These are phyloP conservation scores for Fagus sylvatica DNA, from an alignment of 306 rosid species.

Conservation along the genomic window DNA sequence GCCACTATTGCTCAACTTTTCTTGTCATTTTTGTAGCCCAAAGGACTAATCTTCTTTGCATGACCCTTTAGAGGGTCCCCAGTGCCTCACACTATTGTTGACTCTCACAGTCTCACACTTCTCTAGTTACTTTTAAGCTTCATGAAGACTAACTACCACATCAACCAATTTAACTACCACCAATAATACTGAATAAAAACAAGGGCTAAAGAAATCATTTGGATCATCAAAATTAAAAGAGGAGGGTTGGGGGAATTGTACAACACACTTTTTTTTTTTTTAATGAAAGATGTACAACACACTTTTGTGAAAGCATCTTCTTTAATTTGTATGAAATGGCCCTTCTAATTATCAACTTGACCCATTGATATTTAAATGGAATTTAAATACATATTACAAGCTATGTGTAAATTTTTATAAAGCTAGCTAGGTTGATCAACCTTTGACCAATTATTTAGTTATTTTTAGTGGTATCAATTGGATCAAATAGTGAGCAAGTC, in stretches of 20 bases:
- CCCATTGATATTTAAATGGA: background rate
- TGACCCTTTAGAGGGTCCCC: slow-evolving; percentile 29
- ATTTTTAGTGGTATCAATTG: no score
- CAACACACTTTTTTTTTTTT: no score
- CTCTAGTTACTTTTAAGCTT: slow-evolving; percentile 8
- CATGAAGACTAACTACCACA: slow-evolving; percentile 24
- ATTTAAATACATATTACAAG: no score
- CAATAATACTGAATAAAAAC: background rate
- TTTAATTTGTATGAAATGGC: background rate
- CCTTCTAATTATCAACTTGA: background rate
- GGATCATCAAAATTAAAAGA: no score
- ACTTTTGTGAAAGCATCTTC: background rate
- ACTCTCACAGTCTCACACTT: background rate
- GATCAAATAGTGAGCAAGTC: no score
- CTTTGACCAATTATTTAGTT: no score
- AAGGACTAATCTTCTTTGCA: slow-evolving; percentile 14
- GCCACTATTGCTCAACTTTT: background rate
- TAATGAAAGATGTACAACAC: background rate
- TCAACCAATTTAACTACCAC: slow-evolving; percentile 10
- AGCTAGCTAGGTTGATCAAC: no score
- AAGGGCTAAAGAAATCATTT: slow-evolving; percentile 11
- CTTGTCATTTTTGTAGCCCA: slow-evolving; percentile 23
- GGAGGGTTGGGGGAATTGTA: background rate
- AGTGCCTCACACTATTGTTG: background rate
- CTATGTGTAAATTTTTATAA: no score